Conservation (phyloP, 169 alveolate species). For the Eimeria nieschulzi region DNA sequence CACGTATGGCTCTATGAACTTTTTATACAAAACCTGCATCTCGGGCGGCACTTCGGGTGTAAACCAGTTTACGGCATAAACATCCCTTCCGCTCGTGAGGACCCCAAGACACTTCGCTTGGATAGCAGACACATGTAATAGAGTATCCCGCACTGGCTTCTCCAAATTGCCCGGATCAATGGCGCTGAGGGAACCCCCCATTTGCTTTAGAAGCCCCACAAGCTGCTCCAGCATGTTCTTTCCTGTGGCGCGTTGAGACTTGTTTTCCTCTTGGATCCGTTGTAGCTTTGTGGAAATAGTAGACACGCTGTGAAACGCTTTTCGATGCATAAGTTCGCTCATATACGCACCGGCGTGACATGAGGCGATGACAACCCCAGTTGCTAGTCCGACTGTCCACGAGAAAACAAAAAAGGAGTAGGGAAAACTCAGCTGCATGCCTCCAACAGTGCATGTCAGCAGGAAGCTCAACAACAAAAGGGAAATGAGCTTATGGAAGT, state of each 20-base stretch:
- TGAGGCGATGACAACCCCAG: slow-evolving; percentile 39
- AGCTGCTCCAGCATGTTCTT: slow-evolving; percentile 71
- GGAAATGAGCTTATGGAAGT: slow-evolving; percentile 39
- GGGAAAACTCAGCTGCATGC: slow-evolving; percentile 23
- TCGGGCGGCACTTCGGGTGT: slow-evolving; percentile 54
- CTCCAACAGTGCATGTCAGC: slow-evolving; percentile 43
- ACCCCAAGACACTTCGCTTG: slow-evolving; percentile 51
- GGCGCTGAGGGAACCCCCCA: slow-evolving; percentile 51
- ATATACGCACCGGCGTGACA: slow-evolving; percentile 33
- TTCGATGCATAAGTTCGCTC: slow-evolving; percentile 57
- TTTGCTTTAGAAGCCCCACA: slow-evolving; percentile 40
- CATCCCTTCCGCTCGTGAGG: slow-evolving; percentile 53
- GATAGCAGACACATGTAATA: slow-evolving; percentile 10
- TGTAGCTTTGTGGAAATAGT: slow-evolving; percentile 9
- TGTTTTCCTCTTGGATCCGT: background rate
- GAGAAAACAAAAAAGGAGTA: slow-evolving; percentile 40
- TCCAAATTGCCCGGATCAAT: slow-evolving; percentile 14
- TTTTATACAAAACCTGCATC: slow-evolving; percentile 7
- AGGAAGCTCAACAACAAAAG: slow-evolving; percentile 43
- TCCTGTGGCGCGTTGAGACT: slow-evolving; percentile 38
- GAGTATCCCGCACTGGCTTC: background rate
- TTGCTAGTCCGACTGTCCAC: slow-evolving; percentile 57
- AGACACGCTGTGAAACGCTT: slow-evolving; percentile 50
- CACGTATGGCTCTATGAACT: slow-evolving; percentile 29
- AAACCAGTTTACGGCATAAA: slow-evolving; percentile 60